phyloP scores from a whole-genome alignment of 1,284 basidiomycete species.

The Moesziomyces antarcticus region DNA sequence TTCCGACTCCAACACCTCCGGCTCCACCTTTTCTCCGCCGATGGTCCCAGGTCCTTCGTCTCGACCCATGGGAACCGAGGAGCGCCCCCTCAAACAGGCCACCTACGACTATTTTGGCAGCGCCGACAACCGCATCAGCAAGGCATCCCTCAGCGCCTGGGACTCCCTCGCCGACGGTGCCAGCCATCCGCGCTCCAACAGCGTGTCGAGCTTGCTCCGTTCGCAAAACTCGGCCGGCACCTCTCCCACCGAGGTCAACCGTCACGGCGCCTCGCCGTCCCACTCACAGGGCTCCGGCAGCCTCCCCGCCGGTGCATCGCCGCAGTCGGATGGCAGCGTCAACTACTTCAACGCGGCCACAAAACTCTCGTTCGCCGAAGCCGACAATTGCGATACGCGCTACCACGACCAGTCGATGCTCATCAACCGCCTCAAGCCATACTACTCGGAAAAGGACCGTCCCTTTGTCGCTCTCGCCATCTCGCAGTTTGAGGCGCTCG shows the following conservation, averaged over 20 bases:
- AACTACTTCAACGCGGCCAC: constrained; percentile 30
- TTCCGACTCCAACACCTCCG: constrained; percentile 23
- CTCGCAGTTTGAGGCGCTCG: constrained; percentile 55
- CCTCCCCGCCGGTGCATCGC: constrained; percentile 19
- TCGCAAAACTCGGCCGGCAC: constrained; percentile 40
- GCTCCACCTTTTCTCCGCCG: constrained; percentile 29
- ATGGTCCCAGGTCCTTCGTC: constrained; percentile 17
- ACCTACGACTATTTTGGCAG: constrained; percentile 14
- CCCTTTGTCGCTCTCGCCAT: constrained; percentile 55
- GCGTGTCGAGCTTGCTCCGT: constrained; percentile 31
- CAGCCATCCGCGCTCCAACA: constrained; percentile 39
- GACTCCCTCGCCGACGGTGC: constrained; percentile 39
- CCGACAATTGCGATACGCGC: constrained; percentile 39
- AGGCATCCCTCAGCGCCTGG: constrained; percentile 37
- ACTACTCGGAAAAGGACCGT: constrained; percentile 50
- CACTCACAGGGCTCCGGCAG: constrained; percentile 44
- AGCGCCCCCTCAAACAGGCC: constrained; percentile 24
- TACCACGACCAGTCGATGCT: constrained; percentile 52
- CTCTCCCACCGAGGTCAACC: constrained; percentile 38
- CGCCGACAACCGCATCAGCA: constrained; percentile 24
- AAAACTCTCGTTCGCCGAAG: constrained; percentile 23
- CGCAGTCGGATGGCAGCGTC: constrained; percentile 33
- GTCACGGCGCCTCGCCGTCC: constrained; percentile 30
- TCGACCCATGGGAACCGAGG: constrained; percentile 26
- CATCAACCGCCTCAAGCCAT: constrained; percentile 46